phyloP scores from a whole-genome alignment of 83 land plant genomes.

The Picea abies region DNA sequence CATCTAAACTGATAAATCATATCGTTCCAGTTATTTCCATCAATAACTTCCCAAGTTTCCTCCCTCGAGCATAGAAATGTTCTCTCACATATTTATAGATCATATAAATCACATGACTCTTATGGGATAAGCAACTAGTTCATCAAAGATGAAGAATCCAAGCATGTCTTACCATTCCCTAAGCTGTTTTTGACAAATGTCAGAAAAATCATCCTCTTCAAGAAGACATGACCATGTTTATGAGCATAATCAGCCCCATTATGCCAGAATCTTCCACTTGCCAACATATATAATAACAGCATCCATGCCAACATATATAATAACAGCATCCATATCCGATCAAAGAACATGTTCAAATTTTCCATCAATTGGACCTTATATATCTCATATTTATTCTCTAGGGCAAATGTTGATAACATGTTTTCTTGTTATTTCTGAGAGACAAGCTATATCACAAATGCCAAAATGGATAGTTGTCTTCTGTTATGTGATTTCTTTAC shows the following conservation, averaged over 20 bases:
- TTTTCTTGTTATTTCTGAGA: background rate
- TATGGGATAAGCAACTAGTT: background rate
- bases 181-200: background rate
- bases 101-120: background rate
- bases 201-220: background rate
- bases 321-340: background rate
- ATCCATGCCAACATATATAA: background rate
- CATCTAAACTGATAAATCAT: too few species aligned
- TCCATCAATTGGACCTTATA: background rate
- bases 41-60: too few species aligned
- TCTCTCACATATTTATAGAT: too few species aligned
- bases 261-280: background rate
- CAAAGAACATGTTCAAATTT: too few species aligned
- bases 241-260: background rate
- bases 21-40: too few species aligned
- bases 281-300: too few species aligned
- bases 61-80: background rate
- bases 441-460: too few species aligned
- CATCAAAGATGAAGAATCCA: background rate
- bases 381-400: background rate
- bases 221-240: background rate
- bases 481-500: conserved; percentile 30
- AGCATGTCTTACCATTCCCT: too few species aligned
- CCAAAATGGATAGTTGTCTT: background rate
- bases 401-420: background rate